Evolutionary conservation across 2,329 filamentous ascomycete genomes (phyloP).

Genomic region (Talaromyces sp.): DNA sequence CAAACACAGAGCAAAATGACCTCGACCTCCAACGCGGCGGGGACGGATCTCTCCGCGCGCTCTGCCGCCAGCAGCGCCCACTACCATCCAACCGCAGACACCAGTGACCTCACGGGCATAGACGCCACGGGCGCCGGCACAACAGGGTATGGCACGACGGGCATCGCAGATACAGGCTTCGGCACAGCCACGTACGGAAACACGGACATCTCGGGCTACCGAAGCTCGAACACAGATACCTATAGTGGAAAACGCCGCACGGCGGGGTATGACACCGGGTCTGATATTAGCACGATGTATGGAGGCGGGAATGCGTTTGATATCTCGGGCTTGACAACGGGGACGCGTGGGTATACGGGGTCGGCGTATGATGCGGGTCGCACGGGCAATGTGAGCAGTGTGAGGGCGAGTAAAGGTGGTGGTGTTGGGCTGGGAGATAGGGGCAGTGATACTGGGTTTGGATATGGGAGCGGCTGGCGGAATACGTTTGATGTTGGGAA

Average conservation of each 20-base stretch:
- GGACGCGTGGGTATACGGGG: not conserved
- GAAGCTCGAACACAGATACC: slow-evolving; percentile 1
- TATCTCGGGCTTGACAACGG: not conserved
- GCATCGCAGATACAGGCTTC: not conserved
- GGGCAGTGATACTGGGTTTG: not conserved
- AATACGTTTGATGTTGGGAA: slow-evolving; percentile 5
- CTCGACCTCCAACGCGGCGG: not conserved
- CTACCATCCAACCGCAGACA: not conserved
- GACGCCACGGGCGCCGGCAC: not conserved
- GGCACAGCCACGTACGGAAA: slow-evolving; percentile 3
- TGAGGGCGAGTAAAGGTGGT: not conserved
- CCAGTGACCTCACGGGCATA: not conserved
- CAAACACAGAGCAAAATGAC: not conserved
- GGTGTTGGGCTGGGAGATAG: not conserved
- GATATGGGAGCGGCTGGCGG: not conserved
- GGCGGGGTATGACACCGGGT: not conserved
- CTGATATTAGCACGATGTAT: not conserved
- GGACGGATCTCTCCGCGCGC: not conserved
- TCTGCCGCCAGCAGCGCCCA: not conserved
- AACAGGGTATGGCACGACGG: not conserved
- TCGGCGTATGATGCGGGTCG: not conserved
- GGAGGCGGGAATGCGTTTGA: not conserved
- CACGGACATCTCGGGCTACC: slow-evolving; percentile 1
- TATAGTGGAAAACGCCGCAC: not conserved
- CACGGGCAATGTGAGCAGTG: not conserved